Evolutionary conservation across 371 early-diverging fungal species (phyloP), one percentile per base, ranked within the genome.

Genomic region (Mortierella sp.): DNA sequence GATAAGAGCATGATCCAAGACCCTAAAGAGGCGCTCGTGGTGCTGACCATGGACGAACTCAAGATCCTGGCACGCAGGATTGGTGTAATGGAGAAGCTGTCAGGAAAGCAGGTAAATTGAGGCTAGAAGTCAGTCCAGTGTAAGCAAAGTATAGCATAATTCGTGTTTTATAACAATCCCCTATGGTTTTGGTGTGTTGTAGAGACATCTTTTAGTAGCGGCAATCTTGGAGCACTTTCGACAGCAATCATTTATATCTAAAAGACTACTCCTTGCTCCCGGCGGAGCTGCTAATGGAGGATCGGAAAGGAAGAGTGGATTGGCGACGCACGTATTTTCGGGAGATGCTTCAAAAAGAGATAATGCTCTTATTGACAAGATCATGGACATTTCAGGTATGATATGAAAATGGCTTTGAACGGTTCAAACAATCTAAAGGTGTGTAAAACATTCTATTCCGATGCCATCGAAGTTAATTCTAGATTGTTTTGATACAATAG

Each of bases 301-400:
- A 10, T 26, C 57, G 29, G 70, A n/a, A 0, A 63, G 79, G n/a
- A 58, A 63, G 43, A 35, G 60, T 22, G 79, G 79, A 43, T 23
- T 78, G 17, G 63, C 79, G 1, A 73, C 79, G 3, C 79, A 73
- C 31, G 47, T 61, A 0, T 73, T 78, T 22, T 69, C 70, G n/a
- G 75, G 75, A 31, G 61, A 71, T 54, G 28, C 71, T 31, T 15
- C 58, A 3, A 74, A 75, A 45, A 63, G 81, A 32, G 57, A 75
- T 13, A 31, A 59, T 0, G 78, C 70, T 37, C 76, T 86, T 8
- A 57, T 86, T 45, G 53, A 68, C 7, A 83, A 80, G 22, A 76
- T 78, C 28, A 34, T 71, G 12, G 66, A 71, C 29, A 73, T 84
- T 43, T 77, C 87, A n/a, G 87, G 87, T 19, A 77, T 2, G 6